phyloP scores from a whole-genome alignment of 2,329 filamentous ascomycete species.

The Rachicladosporium sp. region DNA sequence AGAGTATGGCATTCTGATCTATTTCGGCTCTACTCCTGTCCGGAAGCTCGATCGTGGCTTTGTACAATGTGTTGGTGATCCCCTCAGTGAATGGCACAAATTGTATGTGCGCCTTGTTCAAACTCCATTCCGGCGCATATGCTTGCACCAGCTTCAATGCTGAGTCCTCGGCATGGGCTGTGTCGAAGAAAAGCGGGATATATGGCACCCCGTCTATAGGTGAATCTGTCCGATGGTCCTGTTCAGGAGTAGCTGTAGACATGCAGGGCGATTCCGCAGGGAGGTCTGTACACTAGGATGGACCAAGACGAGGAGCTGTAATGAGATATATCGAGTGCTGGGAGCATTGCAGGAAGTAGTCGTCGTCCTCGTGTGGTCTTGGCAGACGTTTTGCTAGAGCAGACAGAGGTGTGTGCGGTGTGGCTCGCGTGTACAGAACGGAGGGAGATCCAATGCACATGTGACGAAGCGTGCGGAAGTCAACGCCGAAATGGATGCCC shows the following conservation, averaged over 20 bases:
- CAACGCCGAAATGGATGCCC: too few species aligned
- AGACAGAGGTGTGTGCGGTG: too few species aligned
- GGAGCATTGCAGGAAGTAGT: constrained; percentile 30
- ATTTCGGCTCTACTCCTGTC: constrained; percentile 64
- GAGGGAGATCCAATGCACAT: too few species aligned
- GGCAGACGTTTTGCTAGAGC: constrained; percentile 37
- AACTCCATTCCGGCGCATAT: constrained; percentile 71
- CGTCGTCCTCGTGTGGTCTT: constrained; percentile 32
- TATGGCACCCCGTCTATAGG: constrained; percentile 26
- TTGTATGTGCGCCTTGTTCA: constrained; percentile 58
- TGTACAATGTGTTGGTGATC: constrained; percentile 88
- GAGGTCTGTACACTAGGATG: constrained; percentile 6
- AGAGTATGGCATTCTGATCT: constrained; percentile 72
- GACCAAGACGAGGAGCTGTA: constrained; percentile 6
- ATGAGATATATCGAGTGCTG: constrained; percentile 6
- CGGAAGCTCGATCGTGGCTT: constrained; percentile 57
- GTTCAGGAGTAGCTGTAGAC: constrained; percentile 7
- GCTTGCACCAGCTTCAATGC: constrained; percentile 68
- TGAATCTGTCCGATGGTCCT: constrained; percentile 17
- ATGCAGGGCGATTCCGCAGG: constrained; percentile 7
- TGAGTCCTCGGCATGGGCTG: constrained; percentile 62
- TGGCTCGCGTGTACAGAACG: too few species aligned
- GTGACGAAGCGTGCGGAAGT: too few species aligned
- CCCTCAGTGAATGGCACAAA: constrained; percentile 91
- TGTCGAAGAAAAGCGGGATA: constrained; percentile 70